Evolutionary conservation across 345 rosid genomes (phyloP).

Genomic region (Citrus mangshanensis): DNA sequence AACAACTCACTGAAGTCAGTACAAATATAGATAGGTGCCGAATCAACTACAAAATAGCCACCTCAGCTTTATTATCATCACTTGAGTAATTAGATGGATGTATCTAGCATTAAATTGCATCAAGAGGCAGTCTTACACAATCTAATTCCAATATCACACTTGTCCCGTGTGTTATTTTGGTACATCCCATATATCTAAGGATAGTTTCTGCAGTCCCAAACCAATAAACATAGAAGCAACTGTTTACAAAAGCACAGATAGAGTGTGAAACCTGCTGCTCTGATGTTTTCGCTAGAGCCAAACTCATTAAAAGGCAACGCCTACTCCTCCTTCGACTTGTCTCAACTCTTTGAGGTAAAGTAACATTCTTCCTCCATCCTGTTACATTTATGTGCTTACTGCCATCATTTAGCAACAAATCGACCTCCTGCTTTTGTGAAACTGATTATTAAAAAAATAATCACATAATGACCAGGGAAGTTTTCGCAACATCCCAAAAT

Average conservation of each 20-base stretch:
- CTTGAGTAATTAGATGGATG: not conserved
- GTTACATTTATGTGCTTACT: conserved; percentile 93
- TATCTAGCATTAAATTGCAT: not conserved
- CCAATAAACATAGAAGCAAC: not conserved
- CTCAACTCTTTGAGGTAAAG: conserved; percentile 81
- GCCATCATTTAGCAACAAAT: conserved; percentile 95
- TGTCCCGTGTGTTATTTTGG: not conserved
- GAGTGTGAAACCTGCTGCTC: conserved; percentile 65
- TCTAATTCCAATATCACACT: not conserved
- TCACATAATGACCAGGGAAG: too few species aligned
- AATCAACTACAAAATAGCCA: not conserved
- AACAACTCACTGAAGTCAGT: too few species aligned
- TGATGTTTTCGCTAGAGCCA: conserved; percentile 84
- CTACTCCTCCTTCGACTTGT: conserved; percentile 95
- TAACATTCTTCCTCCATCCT: conserved; percentile 86
- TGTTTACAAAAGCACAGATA: not conserved
- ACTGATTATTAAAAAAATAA: conserved; percentile 4
- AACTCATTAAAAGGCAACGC: conserved; percentile 88
- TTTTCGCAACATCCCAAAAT: conserved; percentile 5
- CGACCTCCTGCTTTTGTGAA: conserved; percentile 76
- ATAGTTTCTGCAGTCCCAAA: not conserved
- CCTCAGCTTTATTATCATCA: not conserved
- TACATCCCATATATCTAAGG: not conserved
- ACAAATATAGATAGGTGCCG: not conserved
- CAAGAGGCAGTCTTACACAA: not conserved